phyloP scores from a whole-genome alignment of 352 stramenopile genomes.

The Phytophthora syringae region DNA sequence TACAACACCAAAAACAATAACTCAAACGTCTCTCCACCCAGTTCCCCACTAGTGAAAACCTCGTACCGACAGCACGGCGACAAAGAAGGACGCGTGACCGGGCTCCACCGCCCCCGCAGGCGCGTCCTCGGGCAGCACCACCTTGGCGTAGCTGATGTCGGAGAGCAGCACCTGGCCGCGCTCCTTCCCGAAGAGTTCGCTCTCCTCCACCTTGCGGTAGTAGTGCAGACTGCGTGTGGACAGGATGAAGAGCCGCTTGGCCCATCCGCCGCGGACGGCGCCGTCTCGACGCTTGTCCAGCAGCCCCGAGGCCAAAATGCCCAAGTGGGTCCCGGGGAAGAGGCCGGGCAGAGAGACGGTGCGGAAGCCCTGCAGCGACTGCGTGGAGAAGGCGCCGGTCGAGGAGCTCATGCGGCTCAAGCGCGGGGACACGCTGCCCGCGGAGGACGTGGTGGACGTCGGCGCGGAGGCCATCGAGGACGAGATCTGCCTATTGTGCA shows the following conservation, averaged over 20 bases:
- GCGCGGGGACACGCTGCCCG: conserved; percentile 32
- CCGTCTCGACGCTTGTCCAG: conserved; percentile 87
- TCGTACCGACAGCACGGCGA: conserved; percentile 77
- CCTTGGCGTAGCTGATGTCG: conserved; percentile 78
- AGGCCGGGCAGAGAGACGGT: conserved; percentile 77
- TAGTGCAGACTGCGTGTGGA: conserved; percentile 85
- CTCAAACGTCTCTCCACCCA: background rate
- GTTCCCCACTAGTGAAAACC: background rate
- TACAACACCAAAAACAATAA: conserved; percentile 24
- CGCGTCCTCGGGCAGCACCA: conserved; percentile 78
- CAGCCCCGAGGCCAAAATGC: conserved; percentile 75
- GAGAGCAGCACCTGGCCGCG: conserved; percentile 73
- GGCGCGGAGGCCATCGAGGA: conserved; percentile 43
- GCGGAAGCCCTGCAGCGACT: conserved; percentile 69
- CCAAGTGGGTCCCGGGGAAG: conserved; percentile 74
- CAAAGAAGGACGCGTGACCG: conserved; percentile 62
- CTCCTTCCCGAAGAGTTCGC: conserved; percentile 87
- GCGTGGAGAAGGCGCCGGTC: conserved; percentile 55
- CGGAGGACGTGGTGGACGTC: conserved; percentile 39
- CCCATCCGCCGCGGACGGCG: conserved; percentile 83
- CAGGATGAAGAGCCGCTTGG: conserved; percentile 82
- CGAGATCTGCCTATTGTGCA: conserved; percentile 18
- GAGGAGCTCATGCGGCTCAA: conserved; percentile 71
- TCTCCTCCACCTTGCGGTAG: conserved; percentile 84
- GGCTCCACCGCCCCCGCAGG: conserved; percentile 76